These are phyloP conservation scores for Fragaria vesca DNA, from an alignment of 306 rosid genomes.

Conservation along the genomic window DNA sequence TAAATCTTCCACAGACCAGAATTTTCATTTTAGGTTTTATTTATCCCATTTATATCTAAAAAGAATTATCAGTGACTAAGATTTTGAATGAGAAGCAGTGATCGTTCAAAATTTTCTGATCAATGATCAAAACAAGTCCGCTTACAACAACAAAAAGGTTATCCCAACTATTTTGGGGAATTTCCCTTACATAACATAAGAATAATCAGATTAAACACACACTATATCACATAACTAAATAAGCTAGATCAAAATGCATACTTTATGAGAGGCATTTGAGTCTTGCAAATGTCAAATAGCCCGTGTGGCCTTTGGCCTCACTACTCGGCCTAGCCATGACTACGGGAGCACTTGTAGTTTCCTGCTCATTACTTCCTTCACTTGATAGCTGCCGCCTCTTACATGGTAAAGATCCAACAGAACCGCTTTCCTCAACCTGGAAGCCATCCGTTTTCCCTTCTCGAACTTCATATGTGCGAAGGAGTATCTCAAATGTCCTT, in stretches of 20 bases:
- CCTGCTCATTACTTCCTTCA: constrained; percentile 42
- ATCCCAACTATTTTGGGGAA: constrained; percentile 1
- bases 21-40: neutral
- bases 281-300: constrained; percentile 86
- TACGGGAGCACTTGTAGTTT: constrained; percentile 35
- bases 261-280: constrained; percentile 53
- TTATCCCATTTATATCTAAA: neutral
- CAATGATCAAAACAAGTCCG: neutral
- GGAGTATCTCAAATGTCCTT: constrained; percentile 85
- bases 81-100: neutral
- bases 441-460: constrained; percentile 46
- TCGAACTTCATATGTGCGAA: constrained; percentile 68
- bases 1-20: constrained; percentile 6
- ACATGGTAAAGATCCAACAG: constrained; percentile 54
- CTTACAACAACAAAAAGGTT: neutral
- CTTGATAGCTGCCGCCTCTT: constrained; percentile 61
- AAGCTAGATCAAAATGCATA: neutral
- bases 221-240: neutral
- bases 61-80: neutral
- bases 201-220: neutral
- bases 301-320: constrained; percentile 92
- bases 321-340: constrained; percentile 67
- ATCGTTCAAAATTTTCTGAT: neutral
- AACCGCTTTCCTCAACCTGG: constrained; percentile 22
- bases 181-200: neutral